Evolutionary conservation across 176 grass and related monocot genomes (phyloP).

Genomic region (Ananas comosus): DNA sequence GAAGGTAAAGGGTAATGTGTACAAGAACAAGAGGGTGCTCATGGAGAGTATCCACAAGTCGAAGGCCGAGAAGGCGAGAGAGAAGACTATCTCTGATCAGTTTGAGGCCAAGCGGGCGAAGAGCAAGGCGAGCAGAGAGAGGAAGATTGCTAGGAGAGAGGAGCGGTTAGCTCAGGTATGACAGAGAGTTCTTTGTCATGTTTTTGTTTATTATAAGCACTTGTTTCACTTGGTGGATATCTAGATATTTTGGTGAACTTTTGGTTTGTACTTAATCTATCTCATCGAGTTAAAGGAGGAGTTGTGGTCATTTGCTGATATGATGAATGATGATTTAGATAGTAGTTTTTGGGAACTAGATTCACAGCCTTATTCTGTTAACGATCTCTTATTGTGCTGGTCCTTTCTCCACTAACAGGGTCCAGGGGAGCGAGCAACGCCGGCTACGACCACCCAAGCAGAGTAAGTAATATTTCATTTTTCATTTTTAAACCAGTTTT

Average conservation of each 20-base stretch:
- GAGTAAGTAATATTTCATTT: background rate
- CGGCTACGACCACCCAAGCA: background rate
- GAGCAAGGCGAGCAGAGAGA: slow-evolving; percentile 14
- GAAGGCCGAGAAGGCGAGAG: slow-evolving; percentile 9
- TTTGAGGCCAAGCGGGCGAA: slow-evolving; percentile 7
- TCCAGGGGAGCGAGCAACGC: slow-evolving; percentile 1
- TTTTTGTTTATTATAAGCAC: background rate
- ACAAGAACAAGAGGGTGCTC: slow-evolving; percentile 9
- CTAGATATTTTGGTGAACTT: too few species aligned
- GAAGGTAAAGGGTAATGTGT: slow-evolving; percentile 12
- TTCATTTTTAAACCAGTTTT: background rate
- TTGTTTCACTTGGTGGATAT: too few species aligned
- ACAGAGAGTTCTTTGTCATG: background rate
- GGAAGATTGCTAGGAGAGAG: slow-evolving; percentile 10
- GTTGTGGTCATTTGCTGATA: too few species aligned
- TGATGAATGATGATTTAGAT: too few species aligned
- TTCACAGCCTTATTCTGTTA: background rate
- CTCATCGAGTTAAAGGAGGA: too few species aligned
- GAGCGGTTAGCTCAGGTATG: slow-evolving; percentile 8
- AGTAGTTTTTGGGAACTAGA: background rate
- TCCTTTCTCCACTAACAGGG: background rate
- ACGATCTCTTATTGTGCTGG: background rate
- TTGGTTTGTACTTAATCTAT: too few species aligned
- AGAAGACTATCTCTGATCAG: slow-evolving; percentile 9
- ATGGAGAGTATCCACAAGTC: slow-evolving; percentile 14